Conservation (phyloP, 2,329 filamentous ascomycete species). For the Blastomyces percursus region DNA sequence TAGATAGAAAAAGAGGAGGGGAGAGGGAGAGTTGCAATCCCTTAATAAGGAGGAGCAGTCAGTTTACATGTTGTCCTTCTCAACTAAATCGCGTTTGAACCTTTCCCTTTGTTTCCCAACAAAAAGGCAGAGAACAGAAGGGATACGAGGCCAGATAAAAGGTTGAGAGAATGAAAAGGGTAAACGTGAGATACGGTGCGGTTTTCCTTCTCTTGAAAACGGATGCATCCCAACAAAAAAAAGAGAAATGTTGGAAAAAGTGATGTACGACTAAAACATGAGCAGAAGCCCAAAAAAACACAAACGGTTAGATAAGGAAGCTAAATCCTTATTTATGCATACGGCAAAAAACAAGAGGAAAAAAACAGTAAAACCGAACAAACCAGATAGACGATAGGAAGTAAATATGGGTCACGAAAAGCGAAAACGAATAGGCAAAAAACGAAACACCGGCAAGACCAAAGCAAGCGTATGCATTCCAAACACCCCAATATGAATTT, state of each 20-base stretch:
- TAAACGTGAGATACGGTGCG: neutral
- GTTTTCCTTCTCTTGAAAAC: neutral
- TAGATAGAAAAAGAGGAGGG: neutral
- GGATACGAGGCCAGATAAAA: neutral
- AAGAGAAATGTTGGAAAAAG: neutral
- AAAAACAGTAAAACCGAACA: neutral
- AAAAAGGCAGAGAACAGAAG: too few species aligned
- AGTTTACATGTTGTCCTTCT: neutral
- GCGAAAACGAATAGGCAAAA: neutral
- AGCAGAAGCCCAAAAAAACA: neutral
- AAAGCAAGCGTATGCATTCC: neutral
- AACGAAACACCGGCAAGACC: neutral
- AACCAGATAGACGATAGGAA: too few species aligned
- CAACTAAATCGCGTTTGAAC: neutral
- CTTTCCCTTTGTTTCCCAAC: neutral
- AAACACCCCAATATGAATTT: conserved; percentile 1
- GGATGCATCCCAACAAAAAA: neutral
- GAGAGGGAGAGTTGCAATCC: neutral
- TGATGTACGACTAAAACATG: neutral
- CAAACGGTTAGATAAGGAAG: neutral
- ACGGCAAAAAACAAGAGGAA: neutral
- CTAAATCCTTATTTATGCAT: neutral
- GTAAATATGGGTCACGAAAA: too few species aligned
- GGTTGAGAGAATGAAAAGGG: neutral
- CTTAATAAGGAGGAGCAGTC: neutral